Percentiles rank a stretch among this genome's conserved stretches.
Evolutionary conservation across 2,329 filamentous ascomycete species (phyloP).

Genomic region (Didymella segeticola): DNA sequence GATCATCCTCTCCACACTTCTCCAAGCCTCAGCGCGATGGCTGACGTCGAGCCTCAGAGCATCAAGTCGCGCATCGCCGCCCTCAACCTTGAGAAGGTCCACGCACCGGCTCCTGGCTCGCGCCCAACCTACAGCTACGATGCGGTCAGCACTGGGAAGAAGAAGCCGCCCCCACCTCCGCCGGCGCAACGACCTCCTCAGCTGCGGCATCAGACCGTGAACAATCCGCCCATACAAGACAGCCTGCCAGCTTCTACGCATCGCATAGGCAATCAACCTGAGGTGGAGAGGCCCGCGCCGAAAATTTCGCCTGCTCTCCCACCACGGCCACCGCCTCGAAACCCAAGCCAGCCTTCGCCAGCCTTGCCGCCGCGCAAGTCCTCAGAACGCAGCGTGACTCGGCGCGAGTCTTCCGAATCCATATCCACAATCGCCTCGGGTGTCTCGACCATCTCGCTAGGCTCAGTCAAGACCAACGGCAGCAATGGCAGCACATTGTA

Average conservation of each 20-base stretch:
- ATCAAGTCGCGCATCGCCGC: conserved; percentile 58
- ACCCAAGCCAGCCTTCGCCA: conserved; percentile 50
- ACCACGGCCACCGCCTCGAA: conserved; percentile 58
- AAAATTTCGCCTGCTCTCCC: conserved; percentile 40
- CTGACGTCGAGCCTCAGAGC: conserved; percentile 33
- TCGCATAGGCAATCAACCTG: conserved; percentile 50
- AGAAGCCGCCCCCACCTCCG: conserved; percentile 48
- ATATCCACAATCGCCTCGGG: conserved; percentile 58
- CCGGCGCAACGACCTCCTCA: conserved; percentile 46
- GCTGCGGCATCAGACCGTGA: conserved; percentile 46
- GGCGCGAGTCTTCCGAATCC: conserved; percentile 55
- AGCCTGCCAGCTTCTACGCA: conserved; percentile 43
- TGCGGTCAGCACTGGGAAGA: conserved; percentile 39
- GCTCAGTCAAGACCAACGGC: conserved; percentile 53
- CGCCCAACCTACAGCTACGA: conserved; percentile 48
- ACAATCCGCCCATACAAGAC: conserved; percentile 50
- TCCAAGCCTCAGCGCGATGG: conserved; percentile 35
- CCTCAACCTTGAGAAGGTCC: conserved; percentile 56
- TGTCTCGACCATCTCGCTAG: conserved; percentile 57
- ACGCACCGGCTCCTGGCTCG: conserved; percentile 44
- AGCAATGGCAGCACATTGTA: conserved; percentile 43
- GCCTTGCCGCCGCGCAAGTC: conserved; percentile 53
- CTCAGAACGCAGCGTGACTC: conserved; percentile 48
- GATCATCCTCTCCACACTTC: conserved; percentile 11
- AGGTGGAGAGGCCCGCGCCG: conserved; percentile 22